Evolutionary conservation across 352 stramenopile genomes (phyloP).

Genomic region (Globisporangium parvum): DNA sequence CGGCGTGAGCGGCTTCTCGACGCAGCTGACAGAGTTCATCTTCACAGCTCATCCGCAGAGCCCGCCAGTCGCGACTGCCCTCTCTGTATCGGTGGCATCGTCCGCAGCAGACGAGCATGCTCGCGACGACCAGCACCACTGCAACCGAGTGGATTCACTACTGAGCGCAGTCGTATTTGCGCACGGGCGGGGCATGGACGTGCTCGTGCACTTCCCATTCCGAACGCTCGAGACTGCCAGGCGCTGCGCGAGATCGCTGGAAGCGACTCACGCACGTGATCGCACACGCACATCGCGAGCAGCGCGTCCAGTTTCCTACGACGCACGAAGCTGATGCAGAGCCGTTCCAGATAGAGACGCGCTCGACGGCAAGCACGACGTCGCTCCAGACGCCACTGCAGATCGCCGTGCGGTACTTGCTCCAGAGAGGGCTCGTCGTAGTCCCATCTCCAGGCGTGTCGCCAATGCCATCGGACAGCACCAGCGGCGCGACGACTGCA

Average conservation of each 20-base stretch:
- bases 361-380: constrained; percentile 14
- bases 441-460: constrained; percentile 16
- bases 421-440: constrained; percentile 48
- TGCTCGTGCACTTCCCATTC: constrained; percentile 35
- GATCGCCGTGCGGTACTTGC: constrained; percentile 37
- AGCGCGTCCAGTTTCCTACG: constrained; percentile 33
- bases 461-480: background rate
- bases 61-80: constrained; percentile 17
- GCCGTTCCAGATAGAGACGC: constrained; percentile 26
- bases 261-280: constrained; percentile 21
- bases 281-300: constrained; percentile 22
- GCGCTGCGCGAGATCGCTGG: constrained; percentile 21
- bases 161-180: constrained; percentile 26
- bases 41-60: constrained; percentile 22
- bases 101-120: background rate
- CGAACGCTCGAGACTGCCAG: constrained; percentile 16
- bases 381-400: constrained; percentile 34
- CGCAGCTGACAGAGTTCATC: constrained; percentile 58
- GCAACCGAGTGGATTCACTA: constrained; percentile 1
- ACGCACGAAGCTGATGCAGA: constrained; percentile 34
- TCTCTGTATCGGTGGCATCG: constrained; percentile 9
- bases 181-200: constrained; percentile 32
- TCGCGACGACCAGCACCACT: background rate
- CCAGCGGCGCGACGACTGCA: constrained; percentile 2
- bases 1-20: constrained; percentile 35